These are phyloP conservation scores for Pelargonium myrrhifolium DNA, from an alignment of 441 rosid genomes.

Conservation along the genomic window DNA sequence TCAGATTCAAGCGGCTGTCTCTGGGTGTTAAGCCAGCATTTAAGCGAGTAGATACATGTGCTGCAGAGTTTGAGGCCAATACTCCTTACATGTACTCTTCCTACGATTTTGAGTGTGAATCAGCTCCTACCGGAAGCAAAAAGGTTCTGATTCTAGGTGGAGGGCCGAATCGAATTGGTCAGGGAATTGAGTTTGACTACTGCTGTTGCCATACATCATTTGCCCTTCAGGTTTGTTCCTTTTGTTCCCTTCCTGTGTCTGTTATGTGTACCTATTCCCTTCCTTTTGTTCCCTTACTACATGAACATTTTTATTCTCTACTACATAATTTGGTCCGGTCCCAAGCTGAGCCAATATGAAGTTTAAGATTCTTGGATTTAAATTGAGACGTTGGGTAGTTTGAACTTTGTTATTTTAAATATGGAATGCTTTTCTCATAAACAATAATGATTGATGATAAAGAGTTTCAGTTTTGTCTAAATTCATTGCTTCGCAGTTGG, in stretches of 20 bases:
- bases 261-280: no score
- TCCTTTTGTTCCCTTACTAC: no score
- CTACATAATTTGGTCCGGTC: no score
- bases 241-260: background rate
- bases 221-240: constrained; percentile 73
- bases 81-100: constrained; percentile 99
- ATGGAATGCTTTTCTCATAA: background rate
- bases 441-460: background rate
- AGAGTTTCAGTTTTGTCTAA: background rate
- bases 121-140: constrained; percentile 63
- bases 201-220: constrained; percentile 97
- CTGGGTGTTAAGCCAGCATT: constrained; percentile 74
- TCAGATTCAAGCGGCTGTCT: constrained; percentile 54
- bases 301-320: no score
- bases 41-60: constrained; percentile 94
- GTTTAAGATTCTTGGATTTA: background rate
- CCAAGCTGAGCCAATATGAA: no score
- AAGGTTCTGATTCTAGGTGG: constrained; percentile 95
- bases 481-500: background rate
- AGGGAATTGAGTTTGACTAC: constrained; percentile 96
- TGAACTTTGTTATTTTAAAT: background rate
- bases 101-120: constrained; percentile 88
- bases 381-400: background rate
- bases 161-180: constrained; percentile 96
- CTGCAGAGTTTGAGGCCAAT: constrained; percentile 94